These are phyloP conservation scores for Endothia cerciana DNA, from an alignment of 2,329 filamentous ascomycete species.

Conservation along the genomic window DNA sequence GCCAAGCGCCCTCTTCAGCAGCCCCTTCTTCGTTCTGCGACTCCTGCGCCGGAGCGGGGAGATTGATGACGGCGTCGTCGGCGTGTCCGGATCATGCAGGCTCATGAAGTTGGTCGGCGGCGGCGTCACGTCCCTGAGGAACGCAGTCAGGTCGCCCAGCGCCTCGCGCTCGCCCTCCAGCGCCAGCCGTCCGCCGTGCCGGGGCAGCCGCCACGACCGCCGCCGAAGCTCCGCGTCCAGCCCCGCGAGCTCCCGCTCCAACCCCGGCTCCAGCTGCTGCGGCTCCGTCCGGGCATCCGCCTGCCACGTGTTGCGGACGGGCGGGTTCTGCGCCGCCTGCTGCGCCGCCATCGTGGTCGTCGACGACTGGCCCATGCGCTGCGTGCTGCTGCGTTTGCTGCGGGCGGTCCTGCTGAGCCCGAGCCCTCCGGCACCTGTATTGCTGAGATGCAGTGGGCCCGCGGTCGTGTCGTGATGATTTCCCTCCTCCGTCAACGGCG, in stretches of 20 bases:
- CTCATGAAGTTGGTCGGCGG: constrained; percentile 57
- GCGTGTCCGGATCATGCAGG: constrained; percentile 38
- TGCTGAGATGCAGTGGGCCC: constrained; percentile 11
- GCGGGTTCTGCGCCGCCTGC: too few relatives aligned
- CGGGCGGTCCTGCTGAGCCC: constrained; percentile 2
- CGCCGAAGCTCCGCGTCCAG: constrained; percentile 13
- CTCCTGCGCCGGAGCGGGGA: constrained; percentile 18
- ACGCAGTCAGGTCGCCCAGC: constrained; percentile 48
- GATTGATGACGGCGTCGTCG: constrained; percentile 29
- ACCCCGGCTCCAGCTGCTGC: background rate
- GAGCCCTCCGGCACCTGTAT: constrained; percentile 2
- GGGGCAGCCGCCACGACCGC: background rate
- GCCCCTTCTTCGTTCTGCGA: constrained; percentile 40
- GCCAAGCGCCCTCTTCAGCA: constrained; percentile 42
- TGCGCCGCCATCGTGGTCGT: constrained; percentile 25
- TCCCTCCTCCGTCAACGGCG: constrained; percentile 9
- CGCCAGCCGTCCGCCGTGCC: constrained; percentile 8
- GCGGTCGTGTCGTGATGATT: constrained; percentile 20
- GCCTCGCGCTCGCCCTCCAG: constrained; percentile 32
- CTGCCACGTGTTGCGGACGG: too few relatives aligned
- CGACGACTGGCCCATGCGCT: constrained; percentile 10
- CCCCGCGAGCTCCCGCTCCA: constrained; percentile 2
- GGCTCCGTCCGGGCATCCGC: constrained; percentile 21
- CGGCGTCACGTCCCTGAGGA: constrained; percentile 53
- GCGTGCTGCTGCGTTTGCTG: constrained; percentile 9